These are phyloP conservation scores for Ceratocystiopsis sp. DNA, from an alignment of 2,329 filamentous ascomycete species.

Conservation along the genomic window DNA sequence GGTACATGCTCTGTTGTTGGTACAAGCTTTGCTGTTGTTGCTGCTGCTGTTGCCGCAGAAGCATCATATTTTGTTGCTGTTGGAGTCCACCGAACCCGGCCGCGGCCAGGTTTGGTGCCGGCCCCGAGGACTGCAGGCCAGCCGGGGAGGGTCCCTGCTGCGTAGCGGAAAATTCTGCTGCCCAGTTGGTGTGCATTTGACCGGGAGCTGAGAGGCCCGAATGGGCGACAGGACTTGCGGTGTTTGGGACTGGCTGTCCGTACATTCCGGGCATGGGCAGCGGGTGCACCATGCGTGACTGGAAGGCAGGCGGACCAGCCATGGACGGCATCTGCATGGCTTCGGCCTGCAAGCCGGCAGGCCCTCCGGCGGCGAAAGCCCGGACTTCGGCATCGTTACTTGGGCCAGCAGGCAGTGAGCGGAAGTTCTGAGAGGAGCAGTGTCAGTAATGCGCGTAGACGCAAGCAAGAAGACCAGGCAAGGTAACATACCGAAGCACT, in stretches of 20 bases:
- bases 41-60: neutral
- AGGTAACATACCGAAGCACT: constrained; percentile 11
- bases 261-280: too few species aligned
- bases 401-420: constrained; percentile 3
- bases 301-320: too few species aligned
- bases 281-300: too few species aligned
- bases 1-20: too few species aligned
- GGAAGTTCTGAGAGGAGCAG: constrained; percentile 6
- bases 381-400: constrained; percentile 7
- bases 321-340: neutral
- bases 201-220: neutral
- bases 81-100: too few species aligned
- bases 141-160: too few species aligned
- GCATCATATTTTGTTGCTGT: too few species aligned
- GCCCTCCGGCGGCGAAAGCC: constrained; percentile 4
- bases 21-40: neutral
- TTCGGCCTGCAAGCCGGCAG: neutral
- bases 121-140: too few species aligned
- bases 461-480: neutral
- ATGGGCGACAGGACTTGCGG: neutral
- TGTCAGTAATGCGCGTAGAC: too few species aligned
- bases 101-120: too few species aligned
- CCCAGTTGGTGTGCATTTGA: too few species aligned
- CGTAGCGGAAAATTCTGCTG: too few species aligned
- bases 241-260: neutral